Percentiles rank a stretch among this genome's conserved stretches.
These are phyloP conservation scores for Magnusiomyces paraingens DNA, from an alignment of 1,139 yeast genomes.

Conservation along the genomic window DNA sequence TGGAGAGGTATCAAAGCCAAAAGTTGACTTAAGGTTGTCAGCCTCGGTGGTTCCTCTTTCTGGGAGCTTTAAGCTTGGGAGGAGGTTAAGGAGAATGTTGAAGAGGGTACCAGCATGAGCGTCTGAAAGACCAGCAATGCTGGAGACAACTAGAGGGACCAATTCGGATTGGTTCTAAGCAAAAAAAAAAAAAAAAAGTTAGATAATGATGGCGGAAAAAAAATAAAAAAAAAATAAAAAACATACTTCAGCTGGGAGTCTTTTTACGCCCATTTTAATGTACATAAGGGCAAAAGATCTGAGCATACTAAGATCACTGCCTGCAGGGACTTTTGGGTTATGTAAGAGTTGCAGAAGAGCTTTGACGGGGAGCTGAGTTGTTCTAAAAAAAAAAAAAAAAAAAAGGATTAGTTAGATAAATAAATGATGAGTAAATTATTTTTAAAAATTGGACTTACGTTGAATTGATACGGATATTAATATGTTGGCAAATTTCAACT, in stretches of 20 bases:
- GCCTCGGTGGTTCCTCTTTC: constrained; percentile 42
- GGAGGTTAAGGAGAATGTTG: constrained; percentile 50
- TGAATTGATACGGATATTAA: constrained; percentile 63
- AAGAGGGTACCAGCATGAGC: constrained; percentile 55
- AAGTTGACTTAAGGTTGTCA: constrained; percentile 32
- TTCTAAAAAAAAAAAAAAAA: constrained; percentile 21
- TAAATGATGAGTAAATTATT: background rate
- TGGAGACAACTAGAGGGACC: constrained; percentile 45
- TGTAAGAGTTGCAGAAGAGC: constrained; percentile 60
- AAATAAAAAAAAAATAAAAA: constrained; percentile 13
- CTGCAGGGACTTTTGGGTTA: constrained; percentile 41
- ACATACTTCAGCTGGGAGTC: constrained; percentile 16
- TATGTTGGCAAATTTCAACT: constrained; percentile 56
- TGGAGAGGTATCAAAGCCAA: constrained; percentile 26
- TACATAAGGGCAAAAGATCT: constrained; percentile 61
- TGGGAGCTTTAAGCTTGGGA: constrained; percentile 47
- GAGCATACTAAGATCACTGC: constrained; percentile 47
- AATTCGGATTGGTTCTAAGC: constrained; percentile 29
- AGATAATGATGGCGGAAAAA: constrained; percentile 6
- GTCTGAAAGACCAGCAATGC: constrained; percentile 37
- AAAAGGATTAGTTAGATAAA: background rate
- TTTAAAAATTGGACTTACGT: constrained; percentile 23
- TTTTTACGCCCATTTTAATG: constrained; percentile 56
- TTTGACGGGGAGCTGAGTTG: constrained; percentile 53
- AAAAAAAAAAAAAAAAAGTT: too few species aligned